These are phyloP conservation scores for Thalassiosira exigua DNA, from an alignment of 352 stramenopile species.

Conservation along the genomic window DNA sequence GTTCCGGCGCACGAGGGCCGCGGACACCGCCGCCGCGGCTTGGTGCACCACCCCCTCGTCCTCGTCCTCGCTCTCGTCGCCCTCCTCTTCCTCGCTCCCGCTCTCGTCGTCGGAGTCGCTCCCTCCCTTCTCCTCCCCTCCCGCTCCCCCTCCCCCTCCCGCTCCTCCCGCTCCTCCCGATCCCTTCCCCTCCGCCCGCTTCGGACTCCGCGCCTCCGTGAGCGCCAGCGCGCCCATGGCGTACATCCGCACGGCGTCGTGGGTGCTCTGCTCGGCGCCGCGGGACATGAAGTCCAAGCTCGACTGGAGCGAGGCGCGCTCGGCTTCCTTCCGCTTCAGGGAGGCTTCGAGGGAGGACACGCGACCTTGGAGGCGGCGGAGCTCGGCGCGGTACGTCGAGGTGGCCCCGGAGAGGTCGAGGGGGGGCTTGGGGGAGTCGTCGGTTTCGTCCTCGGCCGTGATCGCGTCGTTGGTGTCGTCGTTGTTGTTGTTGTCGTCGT, in stretches of 20 bases:
- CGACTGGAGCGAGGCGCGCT: slow-evolving; percentile 46
- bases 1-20: slow-evolving; percentile 49
- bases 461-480: not conserved
- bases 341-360: slow-evolving; percentile 31
- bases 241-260: slow-evolving; percentile 64
- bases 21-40: slow-evolving; percentile 57
- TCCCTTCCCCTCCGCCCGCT: slow-evolving; percentile 6
- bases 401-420: slow-evolving; percentile 35
- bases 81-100: slow-evolving; percentile 2
- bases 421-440: not conserved
- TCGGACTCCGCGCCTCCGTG: slow-evolving; percentile 28
- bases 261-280: slow-evolving; percentile 56
- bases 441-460: not conserved
- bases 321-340: slow-evolving; percentile 37
- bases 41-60: slow-evolving; percentile 41
- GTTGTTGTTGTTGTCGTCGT: not conserved
- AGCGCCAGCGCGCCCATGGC: slow-evolving; percentile 60
- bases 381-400: slow-evolving; percentile 38
- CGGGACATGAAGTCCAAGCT: slow-evolving; percentile 61
- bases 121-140: not conserved
- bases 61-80: slow-evolving; percentile 9
- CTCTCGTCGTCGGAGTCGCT: slow-evolving; percentile 3
- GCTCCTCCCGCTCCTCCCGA: slow-evolving; percentile 2
- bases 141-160: slow-evolving; percentile 17
- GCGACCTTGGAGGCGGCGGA: slow-evolving; percentile 34